Percentiles rank a stretch among this genome's conserved stretches.
Conservation (phyloP, 1,139 yeast genomes). For the Candida tetrigidarum region DNA sequence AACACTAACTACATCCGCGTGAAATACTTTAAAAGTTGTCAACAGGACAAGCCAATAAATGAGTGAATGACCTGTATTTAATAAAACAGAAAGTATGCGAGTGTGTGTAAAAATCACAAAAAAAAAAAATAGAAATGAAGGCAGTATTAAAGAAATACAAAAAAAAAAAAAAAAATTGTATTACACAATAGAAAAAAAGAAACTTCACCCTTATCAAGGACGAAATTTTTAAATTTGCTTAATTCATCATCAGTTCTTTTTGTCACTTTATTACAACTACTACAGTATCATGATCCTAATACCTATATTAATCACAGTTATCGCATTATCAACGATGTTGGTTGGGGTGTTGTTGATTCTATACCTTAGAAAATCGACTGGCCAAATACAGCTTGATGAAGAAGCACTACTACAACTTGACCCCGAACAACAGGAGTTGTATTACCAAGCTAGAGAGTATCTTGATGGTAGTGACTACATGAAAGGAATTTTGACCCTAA, state of each 20-base stretch:
- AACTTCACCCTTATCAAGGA: background rate
- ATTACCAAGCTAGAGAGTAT: conserved; percentile 67
- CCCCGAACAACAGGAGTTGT: conserved; percentile 81
- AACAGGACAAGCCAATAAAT: too few species aligned
- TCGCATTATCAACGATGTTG: background rate
- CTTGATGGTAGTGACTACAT: conserved; percentile 59
- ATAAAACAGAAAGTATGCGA: too few species aligned
- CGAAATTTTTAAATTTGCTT: background rate
- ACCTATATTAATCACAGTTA: conserved; percentile 1
- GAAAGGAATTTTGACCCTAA: conserved; percentile 46
- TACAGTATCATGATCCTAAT: conserved; percentile 1
- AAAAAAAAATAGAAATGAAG: background rate
- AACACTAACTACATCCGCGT: too few species aligned
- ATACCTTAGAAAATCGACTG: background rate
- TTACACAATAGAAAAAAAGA: background rate
- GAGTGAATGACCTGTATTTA: too few species aligned
- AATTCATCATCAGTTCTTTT: background rate
- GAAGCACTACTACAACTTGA: conserved; percentile 32
- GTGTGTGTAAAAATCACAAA: background rate
- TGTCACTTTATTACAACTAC: background rate
- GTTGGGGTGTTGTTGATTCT: background rate
- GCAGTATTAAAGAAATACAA: background rate
- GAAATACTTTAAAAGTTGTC: too few species aligned
- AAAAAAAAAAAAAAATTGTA: background rate
- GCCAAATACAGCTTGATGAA: conserved; percentile 4